phyloP scores from a whole-genome alignment of 495 filamentous ascomycete species.

The Astrothelium subdiscretum region DNA sequence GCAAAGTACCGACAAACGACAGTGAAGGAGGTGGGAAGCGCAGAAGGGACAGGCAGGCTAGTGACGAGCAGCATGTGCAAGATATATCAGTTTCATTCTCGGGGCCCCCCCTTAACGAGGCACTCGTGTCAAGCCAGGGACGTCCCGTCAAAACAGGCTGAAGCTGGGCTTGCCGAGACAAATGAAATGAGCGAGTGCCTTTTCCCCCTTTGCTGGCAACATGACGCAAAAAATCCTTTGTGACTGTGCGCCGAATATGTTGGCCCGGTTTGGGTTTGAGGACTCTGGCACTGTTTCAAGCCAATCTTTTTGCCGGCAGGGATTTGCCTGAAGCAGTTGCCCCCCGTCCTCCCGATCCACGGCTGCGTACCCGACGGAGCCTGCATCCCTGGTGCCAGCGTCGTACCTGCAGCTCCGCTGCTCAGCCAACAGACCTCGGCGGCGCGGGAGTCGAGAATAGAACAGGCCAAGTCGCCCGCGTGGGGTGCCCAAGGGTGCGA shows the following conservation, averaged over 20 bases:
- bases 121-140: background rate
- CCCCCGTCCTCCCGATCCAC: background rate
- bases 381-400: background rate
- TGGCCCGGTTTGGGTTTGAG: constrained; percentile 3
- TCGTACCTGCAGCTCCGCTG: background rate
- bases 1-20: background rate
- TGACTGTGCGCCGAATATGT: constrained; percentile 1
- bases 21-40: background rate
- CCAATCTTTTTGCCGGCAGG: background rate
- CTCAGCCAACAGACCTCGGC: background rate
- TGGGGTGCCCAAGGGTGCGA: background rate
- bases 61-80: background rate
- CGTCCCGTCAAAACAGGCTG: background rate
- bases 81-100: constrained; percentile 2
- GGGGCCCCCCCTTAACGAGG: background rate
- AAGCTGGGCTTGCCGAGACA: constrained; percentile 2
- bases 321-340: background rate
- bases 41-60: background rate
- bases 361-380: background rate
- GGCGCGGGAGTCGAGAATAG: background rate
- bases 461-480: background rate
- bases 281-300: background rate
- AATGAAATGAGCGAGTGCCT: constrained; percentile 1
- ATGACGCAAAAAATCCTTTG: constrained; percentile 2
- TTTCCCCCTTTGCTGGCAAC: constrained; percentile 2